Evolutionary conservation across 495 filamentous ascomycete species (phyloP).

Genomic region (Cercophora scortea): DNA sequence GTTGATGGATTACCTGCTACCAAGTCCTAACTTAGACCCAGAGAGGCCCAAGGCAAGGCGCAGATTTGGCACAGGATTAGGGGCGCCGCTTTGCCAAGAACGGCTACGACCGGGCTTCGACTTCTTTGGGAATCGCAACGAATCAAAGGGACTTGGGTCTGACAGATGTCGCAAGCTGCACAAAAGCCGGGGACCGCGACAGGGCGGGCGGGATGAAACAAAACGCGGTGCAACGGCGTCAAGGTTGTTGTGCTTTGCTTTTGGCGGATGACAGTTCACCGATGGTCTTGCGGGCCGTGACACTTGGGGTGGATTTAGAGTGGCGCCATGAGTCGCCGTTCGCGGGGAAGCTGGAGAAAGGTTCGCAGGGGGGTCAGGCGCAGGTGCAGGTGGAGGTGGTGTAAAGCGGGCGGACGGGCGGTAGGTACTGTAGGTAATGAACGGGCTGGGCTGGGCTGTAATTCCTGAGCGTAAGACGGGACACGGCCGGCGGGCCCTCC

Average conservation of each 20-base stretch:
- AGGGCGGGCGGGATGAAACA: neutral
- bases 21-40: no score
- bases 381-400: no score
- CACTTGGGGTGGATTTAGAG: neutral
- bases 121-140: neutral
- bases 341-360: slow-evolving; percentile 1
- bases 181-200: neutral
- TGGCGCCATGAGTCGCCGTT: slow-evolving; percentile 3
- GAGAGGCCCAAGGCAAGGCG: no score
- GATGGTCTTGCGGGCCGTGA: slow-evolving; percentile 4
- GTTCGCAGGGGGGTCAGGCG: no score
- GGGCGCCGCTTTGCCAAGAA: no score
- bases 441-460: neutral
- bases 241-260: neutral
- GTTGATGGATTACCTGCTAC: no score
- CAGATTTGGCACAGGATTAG: no score
- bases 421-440: neutral
- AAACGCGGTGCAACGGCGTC: neutral
- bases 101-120: neutral
- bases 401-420: neutral
- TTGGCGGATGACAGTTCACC: neutral
- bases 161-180: neutral
- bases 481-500: no score
- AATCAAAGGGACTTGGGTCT: neutral
- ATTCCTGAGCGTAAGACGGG: no score